phyloP scores from a whole-genome alignment of 495 filamentous ascomycete genomes.

The Hypoxylon trugodes region DNA sequence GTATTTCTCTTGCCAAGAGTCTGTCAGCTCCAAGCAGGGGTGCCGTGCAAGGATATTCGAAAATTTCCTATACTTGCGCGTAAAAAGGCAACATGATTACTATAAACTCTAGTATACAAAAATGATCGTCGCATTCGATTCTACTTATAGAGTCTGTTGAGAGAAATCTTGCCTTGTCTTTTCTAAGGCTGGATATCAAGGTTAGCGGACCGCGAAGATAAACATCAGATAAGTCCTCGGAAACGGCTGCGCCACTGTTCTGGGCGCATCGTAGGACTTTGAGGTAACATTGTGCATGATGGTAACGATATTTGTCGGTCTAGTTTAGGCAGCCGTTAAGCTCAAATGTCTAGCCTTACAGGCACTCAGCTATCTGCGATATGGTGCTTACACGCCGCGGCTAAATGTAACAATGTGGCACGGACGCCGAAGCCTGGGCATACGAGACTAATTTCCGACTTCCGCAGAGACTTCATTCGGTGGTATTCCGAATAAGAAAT shows the following conservation, averaged over 20 bases:
- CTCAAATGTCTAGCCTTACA: background rate
- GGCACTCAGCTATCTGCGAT: background rate
- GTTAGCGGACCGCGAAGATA: background rate
- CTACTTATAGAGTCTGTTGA: no score
- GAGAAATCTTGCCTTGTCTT: background rate
- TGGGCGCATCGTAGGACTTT: background rate
- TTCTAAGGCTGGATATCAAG: background rate
- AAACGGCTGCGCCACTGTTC: conserved; percentile 13
- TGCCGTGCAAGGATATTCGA: no score
- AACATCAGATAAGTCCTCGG: background rate
- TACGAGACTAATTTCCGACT: background rate
- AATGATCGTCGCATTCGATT: no score
- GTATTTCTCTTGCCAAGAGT: no score
- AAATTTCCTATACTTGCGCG: no score
- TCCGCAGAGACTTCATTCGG: background rate
- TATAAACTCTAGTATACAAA: no score
- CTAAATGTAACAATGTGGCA: conserved; percentile 8
- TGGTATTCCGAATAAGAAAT: background rate
- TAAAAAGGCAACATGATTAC: no score
- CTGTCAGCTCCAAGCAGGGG: no score
- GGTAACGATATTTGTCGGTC: background rate
- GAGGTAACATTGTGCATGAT: background rate
- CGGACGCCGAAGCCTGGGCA: background rate
- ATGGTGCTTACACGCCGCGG: background rate
- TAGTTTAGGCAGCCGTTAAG: conserved; percentile 3